phyloP scores from a whole-genome alignment of 23 red algal species.

The Gracilariopsis chorda region DNA sequence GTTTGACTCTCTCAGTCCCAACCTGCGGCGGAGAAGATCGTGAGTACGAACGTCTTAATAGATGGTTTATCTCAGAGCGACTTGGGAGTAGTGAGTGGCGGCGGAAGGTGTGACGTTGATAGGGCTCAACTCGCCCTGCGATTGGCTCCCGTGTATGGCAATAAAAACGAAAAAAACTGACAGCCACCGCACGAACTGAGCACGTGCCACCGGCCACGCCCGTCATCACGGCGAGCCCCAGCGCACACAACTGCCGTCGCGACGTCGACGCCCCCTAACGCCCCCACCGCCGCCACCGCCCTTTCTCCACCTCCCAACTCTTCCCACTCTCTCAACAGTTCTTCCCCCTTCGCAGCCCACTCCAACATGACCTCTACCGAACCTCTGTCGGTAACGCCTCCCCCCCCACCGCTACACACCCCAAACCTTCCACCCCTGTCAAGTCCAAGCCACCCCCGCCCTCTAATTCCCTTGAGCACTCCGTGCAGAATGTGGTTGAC shows the following conservation, averaged over 20 bases:
- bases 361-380: neutral
- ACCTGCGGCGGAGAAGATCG: too few relatives aligned
- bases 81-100: too few relatives aligned
- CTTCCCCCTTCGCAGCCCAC: neutral
- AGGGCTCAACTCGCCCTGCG: too few relatives aligned
- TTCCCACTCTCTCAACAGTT: neutral
- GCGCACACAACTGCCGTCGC: too few relatives aligned
- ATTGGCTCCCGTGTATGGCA: too few relatives aligned
- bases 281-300: neutral
- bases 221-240: too few relatives aligned
- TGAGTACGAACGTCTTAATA: too few relatives aligned
- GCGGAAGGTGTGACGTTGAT: too few relatives aligned
- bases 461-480: neutral
- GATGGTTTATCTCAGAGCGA: too few relatives aligned
- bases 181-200: too few relatives aligned
- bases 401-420: neutral
- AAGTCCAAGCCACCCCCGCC: neutral
- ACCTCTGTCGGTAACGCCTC: neutral
- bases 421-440: neutral
- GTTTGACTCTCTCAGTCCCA: too few relatives aligned
- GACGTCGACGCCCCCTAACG: neutral
- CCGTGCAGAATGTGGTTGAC: constrained; percentile 19
- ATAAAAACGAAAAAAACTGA: too few relatives aligned
- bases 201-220: neutral
- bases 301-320: neutral